phyloP scores from a whole-genome alignment of 1,139 yeast species.

The Nakaseomyces sp. region DNA sequence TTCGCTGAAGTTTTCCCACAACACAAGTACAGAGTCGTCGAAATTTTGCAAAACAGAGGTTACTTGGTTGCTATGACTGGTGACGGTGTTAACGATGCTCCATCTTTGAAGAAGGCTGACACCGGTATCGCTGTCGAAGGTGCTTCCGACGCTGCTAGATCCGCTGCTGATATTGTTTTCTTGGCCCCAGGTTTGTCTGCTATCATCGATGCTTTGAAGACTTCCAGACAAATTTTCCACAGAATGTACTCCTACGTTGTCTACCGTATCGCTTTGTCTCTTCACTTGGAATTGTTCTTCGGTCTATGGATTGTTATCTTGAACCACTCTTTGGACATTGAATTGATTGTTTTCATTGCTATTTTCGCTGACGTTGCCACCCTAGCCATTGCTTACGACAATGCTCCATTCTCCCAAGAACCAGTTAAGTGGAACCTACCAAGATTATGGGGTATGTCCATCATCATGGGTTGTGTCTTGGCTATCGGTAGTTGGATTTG shows the following conservation, averaged over 20 bases:
- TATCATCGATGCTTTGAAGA: slow-evolving; percentile 86
- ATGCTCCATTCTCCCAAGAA: slow-evolving; percentile 93
- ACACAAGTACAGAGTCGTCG: slow-evolving; percentile 74
- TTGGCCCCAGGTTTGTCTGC: slow-evolving; percentile 95
- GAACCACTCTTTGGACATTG: slow-evolving; percentile 73
- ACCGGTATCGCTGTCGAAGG: slow-evolving; percentile 97
- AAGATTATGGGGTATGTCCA: slow-evolving; percentile 95
- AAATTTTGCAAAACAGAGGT: slow-evolving; percentile 53
- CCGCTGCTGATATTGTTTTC: slow-evolving; percentile 95
- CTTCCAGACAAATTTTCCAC: slow-evolving; percentile 96
- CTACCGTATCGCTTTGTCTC: slow-evolving; percentile 89
- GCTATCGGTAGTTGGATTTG: slow-evolving; percentile 91
- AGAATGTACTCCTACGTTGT: slow-evolving; percentile 95
- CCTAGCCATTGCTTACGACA: slow-evolving; percentile 89
- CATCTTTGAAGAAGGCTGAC: slow-evolving; percentile 92
- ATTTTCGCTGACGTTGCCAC: slow-evolving; percentile 95
- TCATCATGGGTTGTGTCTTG: slow-evolving; percentile 68
- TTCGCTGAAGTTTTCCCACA: slow-evolving; percentile 97
- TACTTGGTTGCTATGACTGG: slow-evolving; percentile 97
- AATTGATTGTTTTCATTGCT: slow-evolving; percentile 87
- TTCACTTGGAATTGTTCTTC: slow-evolving; percentile 85
- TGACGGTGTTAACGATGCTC: slow-evolving; percentile 97
- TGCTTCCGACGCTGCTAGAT: slow-evolving; percentile 93
- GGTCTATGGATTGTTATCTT: slow-evolving; percentile 93
- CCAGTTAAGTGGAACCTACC: slow-evolving; percentile 99